phyloP scores from a whole-genome alignment of 23 red algal species.

The Gracilaria vermiculophylla region DNA sequence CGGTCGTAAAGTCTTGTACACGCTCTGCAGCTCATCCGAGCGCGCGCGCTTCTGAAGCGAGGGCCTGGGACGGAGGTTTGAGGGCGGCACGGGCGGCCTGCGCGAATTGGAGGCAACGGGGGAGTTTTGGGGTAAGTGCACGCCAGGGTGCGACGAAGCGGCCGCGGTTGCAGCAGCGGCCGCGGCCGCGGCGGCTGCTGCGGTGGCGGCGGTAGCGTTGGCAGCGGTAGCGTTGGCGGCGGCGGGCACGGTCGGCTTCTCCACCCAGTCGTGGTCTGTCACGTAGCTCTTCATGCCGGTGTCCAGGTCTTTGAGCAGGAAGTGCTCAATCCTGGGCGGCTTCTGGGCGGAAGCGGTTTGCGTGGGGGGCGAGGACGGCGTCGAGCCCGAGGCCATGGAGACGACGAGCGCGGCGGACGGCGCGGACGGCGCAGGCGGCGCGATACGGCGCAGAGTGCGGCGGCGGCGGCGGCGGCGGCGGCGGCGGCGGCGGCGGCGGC shows the following conservation, averaged over 20 bases:
- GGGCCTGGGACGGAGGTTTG: not conserved
- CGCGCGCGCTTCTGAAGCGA: constrained; percentile 16
- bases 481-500: no score
- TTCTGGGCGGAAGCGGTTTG: not conserved
- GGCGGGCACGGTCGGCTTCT: constrained; percentile 23
- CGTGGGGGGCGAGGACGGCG: not conserved
- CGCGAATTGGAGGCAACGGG: not conserved
- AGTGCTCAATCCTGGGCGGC: constrained; percentile 36
- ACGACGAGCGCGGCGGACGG: not conserved
- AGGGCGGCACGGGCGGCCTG: not conserved
- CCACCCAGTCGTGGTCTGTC: constrained; percentile 66
- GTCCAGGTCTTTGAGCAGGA: constrained; percentile 65
- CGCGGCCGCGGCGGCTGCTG: not conserved
- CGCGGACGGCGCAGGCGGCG: not conserved
- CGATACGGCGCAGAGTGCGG: not conserved
- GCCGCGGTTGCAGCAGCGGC: not conserved
- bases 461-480: no score
- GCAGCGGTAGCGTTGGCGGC: not conserved
- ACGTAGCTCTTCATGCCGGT: constrained; percentile 62
- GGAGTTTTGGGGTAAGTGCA: not conserved
- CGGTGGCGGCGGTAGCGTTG: not conserved
- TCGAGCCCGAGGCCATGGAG: not conserved
- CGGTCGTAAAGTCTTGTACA: constrained; percentile 13
- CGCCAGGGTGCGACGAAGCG: not conserved
- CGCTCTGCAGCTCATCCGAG: constrained; percentile 51